Evolutionary conservation across 345 rosid species (phyloP).

Genomic region (Cardamine occulta): DNA sequence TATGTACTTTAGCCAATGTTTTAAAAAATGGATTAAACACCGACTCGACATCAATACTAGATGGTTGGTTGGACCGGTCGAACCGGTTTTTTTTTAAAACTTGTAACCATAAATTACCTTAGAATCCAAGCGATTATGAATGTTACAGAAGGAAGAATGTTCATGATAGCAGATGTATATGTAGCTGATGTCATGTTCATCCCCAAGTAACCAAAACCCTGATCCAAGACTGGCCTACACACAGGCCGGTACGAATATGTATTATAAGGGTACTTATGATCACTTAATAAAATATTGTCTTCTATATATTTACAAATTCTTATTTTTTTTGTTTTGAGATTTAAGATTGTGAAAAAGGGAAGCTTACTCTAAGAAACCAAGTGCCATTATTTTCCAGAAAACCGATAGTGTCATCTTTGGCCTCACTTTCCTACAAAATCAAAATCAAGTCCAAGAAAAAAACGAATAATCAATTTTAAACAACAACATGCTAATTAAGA

Average conservation of each 20-base stretch:
- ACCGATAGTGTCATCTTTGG: slow-evolving; percentile 72
- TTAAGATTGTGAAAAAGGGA: not conserved
- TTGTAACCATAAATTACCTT: slow-evolving; percentile 47
- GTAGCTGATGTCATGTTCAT: slow-evolving; percentile 76
- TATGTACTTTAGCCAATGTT: not conserved
- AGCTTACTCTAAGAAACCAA: slow-evolving; percentile 72
- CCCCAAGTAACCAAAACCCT: slow-evolving; percentile 67
- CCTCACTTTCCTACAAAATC: slow-evolving; percentile 62
- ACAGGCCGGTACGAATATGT: not conserved
- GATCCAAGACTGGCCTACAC: slow-evolving; percentile 80
- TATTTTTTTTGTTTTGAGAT: not conserved
- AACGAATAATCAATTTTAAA: not conserved
- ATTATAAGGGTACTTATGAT: not conserved
- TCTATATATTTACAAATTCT: not conserved
- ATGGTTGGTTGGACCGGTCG: no score
- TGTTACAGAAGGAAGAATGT: slow-evolving; percentile 78
- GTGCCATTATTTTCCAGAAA: slow-evolving; percentile 60
- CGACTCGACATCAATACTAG: no score
- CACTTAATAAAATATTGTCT: not conserved
- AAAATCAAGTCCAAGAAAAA: not conserved
- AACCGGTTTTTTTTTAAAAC: no score
- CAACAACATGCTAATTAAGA: not conserved
- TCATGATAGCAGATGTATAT: slow-evolving; percentile 73
- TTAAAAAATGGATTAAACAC: no score
- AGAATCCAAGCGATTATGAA: slow-evolving; percentile 64